Conservation (phyloP, 2,329 filamentous ascomycete species). For the Pseudovirgaria hyperparasitica region DNA sequence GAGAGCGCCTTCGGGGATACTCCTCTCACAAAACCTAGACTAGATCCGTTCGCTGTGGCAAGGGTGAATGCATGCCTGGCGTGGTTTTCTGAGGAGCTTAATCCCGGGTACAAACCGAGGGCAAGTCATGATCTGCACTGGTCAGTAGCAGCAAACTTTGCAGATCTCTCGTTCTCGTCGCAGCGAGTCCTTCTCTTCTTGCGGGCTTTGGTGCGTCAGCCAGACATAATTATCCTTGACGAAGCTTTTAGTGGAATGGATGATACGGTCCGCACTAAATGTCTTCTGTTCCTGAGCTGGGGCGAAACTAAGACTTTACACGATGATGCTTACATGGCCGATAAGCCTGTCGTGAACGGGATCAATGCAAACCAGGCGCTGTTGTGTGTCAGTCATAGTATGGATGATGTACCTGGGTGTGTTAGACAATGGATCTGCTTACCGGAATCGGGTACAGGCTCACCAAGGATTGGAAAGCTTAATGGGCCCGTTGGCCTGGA, state of each 20-base stretch:
- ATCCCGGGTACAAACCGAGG: slow-evolving; percentile 30
- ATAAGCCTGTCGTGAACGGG: slow-evolving; percentile 40
- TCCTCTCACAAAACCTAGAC: slow-evolving; percentile 55
- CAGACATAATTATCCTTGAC: slow-evolving; percentile 37
- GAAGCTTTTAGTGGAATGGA: slow-evolving; percentile 41
- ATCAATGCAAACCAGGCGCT: slow-evolving; percentile 63
- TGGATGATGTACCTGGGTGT: slow-evolving; percentile 77
- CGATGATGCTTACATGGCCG: slow-evolving; percentile 24
- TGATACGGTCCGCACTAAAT: slow-evolving; percentile 63
- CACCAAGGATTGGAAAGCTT: slow-evolving; percentile 52
- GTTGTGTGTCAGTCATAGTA: slow-evolving; percentile 83
- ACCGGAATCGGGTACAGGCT: slow-evolving; percentile 57
- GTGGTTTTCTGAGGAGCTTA: slow-evolving; percentile 72
- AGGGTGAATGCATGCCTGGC: slow-evolving; percentile 57
- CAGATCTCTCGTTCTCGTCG: slow-evolving; percentile 62
- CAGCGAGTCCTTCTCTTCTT: slow-evolving; percentile 81
- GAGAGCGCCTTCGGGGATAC: slow-evolving; percentile 89
- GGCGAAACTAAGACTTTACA: slow-evolving; percentile 26
- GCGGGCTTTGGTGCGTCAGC: slow-evolving; percentile 31
- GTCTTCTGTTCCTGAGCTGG: slow-evolving; percentile 59
- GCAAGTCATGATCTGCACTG: slow-evolving; percentile 40
- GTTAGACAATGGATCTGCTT: slow-evolving; percentile 78
- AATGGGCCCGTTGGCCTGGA: slow-evolving; percentile 47
- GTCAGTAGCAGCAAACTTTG: slow-evolving; percentile 57
- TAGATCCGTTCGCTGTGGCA: slow-evolving; percentile 43